A percentile compares a stretch with the other conserved stretches of the same genome.
These are phyloP conservation scores for Scleromitrula shiraiana DNA, from an alignment of 2,329 filamentous ascomycete genomes.

Conservation along the genomic window DNA sequence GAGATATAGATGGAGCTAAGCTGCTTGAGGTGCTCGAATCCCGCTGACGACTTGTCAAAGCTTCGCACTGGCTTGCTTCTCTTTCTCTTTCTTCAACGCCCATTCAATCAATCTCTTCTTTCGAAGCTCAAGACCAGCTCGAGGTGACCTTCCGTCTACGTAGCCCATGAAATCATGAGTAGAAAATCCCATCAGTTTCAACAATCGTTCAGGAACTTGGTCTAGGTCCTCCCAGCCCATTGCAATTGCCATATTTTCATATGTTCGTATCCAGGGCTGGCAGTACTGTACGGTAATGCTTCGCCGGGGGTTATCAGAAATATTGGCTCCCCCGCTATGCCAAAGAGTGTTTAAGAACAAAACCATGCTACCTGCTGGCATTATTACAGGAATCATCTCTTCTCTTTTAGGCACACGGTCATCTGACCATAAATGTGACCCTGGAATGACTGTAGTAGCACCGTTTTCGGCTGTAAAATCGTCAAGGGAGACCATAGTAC, in stretches of 20 bases:
- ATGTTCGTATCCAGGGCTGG: conserved; percentile 32
- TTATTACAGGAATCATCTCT: conserved; percentile 25
- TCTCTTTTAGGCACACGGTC: conserved; percentile 22
- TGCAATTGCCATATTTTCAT: conserved; percentile 32
- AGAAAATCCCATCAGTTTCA: conserved; percentile 24
- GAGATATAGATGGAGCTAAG: no score
- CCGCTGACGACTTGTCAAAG: neutral
- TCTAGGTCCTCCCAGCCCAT: conserved; percentile 29
- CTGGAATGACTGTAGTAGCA: conserved; percentile 27
- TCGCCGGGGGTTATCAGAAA: conserved; percentile 13
- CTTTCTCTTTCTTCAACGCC: conserved; percentile 14
- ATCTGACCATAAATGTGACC: conserved; percentile 27
- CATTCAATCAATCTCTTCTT: conserved; percentile 27
- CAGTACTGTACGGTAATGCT: conserved; percentile 28
- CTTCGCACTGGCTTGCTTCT: neutral
- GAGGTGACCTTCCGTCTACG: conserved; percentile 24
- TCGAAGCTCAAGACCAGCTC: conserved; percentile 26
- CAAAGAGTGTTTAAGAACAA: conserved; percentile 28
- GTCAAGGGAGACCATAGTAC: conserved; percentile 28
- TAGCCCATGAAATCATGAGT: conserved; percentile 27
- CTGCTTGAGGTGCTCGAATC: no score
- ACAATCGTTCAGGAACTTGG: conserved; percentile 20
- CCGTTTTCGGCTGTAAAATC: conserved; percentile 27
- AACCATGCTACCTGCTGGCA: conserved; percentile 26
- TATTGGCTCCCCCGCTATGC: conserved; percentile 27